Base-by-base conservation (phyloP, 495 filamentous ascomycete genomes). In the Penicillium atrosanguineum region DNA sequence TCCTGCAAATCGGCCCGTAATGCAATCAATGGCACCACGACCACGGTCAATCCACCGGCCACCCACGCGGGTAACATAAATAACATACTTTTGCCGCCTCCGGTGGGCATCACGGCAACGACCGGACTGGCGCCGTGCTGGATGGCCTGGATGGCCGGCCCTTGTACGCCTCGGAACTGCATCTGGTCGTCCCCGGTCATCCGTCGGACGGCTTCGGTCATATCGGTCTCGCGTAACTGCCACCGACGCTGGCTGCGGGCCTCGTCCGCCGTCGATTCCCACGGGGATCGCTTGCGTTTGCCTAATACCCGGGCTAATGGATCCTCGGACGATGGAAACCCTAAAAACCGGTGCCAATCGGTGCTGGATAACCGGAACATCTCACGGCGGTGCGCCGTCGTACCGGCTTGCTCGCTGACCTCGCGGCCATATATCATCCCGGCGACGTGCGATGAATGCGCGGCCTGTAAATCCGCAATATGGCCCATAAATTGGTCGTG, bases 401-500 rank as follows among this genome's bases (percentile, higher is more conserved):
- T 57, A 1, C 44, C 31, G 14, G 50, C 51, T 44, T 56, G 34
- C 59, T 64, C 54, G 19, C 23, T 49, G 23, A 64, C 47, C 11
- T 52, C 44, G 4, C 47, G 44, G n/a, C 43, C 44, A 20, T 62
- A 64, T 28, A 59, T 57, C 12, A 53, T 62, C 3, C 51, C 55
- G 26, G 59, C 59, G 0, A 59, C 26, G 14, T 64, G 12, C 1
- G 47, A 56, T 11, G 23, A 55, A 43, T 62, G 21, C 11, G 43
- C 50, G 0, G 49, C 61, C 37, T 59, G n/a, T 26, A 54, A 39
- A 29, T 59, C 46, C 0, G 50, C 25, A 20, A 59, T 59, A 38
- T 57, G n/a, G 15, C 44, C 49, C 7, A 31, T 31, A 31, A 48
- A 48, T 0, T 26, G 8, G 6, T 48, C 46, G 9, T 19, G 46